Conservation (phyloP, 129 eudicot genomes). For the Flaveria brownii region DNA sequence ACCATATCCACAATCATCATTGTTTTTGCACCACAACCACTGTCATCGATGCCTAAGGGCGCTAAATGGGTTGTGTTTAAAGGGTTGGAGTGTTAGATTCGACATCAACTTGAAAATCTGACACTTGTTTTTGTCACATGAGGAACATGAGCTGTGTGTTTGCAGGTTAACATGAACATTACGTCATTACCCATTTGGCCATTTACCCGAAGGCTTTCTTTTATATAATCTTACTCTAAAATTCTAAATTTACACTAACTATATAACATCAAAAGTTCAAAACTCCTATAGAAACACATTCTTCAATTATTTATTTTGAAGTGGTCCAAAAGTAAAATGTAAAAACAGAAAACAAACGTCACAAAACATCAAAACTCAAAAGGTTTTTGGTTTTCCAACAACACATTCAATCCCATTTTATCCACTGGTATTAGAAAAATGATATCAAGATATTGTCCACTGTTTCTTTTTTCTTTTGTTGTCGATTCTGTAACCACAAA, state of each 20-base stretch:
- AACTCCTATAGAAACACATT: not conserved
- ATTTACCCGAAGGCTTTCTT: not conserved
- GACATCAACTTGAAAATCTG: not conserved
- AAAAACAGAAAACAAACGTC: not conserved
- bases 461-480: no score
- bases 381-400: not conserved
- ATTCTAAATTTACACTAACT: not conserved
- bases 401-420: not conserved
- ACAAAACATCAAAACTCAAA: not conserved
- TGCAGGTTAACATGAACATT: not conserved
- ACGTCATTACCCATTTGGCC: not conserved
- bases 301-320: not conserved
- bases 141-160: not conserved
- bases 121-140: not conserved
- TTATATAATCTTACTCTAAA: not conserved
- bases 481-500: no score
- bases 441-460: no score
- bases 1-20: not conserved
- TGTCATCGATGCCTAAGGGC: not conserved
- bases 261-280: not conserved
- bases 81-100: not conserved
- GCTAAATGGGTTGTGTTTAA: not conserved
- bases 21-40: not conserved
- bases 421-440: not conserved
- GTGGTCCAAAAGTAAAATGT: not conserved